Percentiles rank a stretch among this genome's conserved stretches.
These are phyloP conservation scores for Sisymbrium irio DNA, from an alignment of 345 rosid genomes.

Conservation along the genomic window DNA sequence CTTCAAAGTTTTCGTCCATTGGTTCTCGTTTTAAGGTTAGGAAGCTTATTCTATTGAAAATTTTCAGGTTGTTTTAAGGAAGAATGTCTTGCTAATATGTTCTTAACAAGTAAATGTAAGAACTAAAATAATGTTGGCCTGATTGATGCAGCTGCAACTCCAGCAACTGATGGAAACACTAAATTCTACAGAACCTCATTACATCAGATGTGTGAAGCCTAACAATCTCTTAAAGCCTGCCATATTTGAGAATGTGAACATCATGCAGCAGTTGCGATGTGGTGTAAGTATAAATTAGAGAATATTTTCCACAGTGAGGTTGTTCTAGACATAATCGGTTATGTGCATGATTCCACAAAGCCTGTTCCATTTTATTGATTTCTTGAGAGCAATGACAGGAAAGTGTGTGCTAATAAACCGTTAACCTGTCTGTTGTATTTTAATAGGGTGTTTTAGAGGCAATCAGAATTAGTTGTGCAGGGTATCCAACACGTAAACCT, in stretches of 20 bases:
- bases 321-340: not conserved
- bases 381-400: not conserved
- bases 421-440: not conserved
- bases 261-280: conserved; percentile 96
- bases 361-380: not conserved
- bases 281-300: conserved; percentile 60
- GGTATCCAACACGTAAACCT: conserved; percentile 91
- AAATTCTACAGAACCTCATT: conserved; percentile 94
- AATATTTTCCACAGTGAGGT: not conserved
- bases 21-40: conserved; percentile 91
- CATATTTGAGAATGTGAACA: conserved; percentile 84
- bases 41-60: not conserved
- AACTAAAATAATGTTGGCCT: conserved; percentile 28
- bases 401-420: not conserved
- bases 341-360: not conserved
- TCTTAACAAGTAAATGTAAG: not conserved
- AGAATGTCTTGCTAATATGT: not conserved
- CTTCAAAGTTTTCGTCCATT: conserved; percentile 92
- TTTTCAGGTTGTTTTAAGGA: not conserved
- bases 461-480: conserved; percentile 96
- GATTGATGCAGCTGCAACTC: conserved; percentile 79
- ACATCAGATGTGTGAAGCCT: conserved; percentile 97
- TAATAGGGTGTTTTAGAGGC: conserved; percentile 92
- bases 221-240: conserved; percentile 93
- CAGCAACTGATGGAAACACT: conserved; percentile 85